A percentile compares a stretch with the other conserved stretches of the same genome.
These are phyloP conservation scores for Lyophyllum shimeji DNA, from an alignment of 768 basidiomycete genomes.

Conservation along the genomic window DNA sequence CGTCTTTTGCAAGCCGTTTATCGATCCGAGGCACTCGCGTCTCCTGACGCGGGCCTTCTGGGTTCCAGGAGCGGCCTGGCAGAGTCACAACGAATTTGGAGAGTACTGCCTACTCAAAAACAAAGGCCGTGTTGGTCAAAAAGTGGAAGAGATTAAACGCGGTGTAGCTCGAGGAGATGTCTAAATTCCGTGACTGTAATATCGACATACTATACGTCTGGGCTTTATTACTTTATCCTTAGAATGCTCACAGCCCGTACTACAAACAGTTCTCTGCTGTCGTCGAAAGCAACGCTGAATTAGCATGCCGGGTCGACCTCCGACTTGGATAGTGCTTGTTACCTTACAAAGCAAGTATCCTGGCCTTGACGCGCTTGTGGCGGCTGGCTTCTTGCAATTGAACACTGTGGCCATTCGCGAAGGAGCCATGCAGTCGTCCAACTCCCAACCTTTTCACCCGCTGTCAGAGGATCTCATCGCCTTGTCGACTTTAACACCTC, in stretches of 20 bases:
- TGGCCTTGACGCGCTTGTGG: too few relatives aligned
- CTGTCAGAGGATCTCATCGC: slow-evolving; percentile 26
- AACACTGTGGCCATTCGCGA: neutral
- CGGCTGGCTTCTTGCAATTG: neutral
- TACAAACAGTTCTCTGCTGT: too few relatives aligned
- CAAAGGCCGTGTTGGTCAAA: slow-evolving; percentile 35
- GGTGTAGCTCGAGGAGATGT: slow-evolving; percentile 14
- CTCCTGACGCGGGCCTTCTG: slow-evolving; percentile 76
- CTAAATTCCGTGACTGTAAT: neutral
- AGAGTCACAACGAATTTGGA: slow-evolving; percentile 72
- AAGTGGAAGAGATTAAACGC: slow-evolving; percentile 29
- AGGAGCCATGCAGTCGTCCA: neutral
- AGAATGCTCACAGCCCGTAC: neutral
- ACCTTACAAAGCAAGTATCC: too few relatives aligned
- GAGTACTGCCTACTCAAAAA: slow-evolving; percentile 90
- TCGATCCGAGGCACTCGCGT: slow-evolving; percentile 77
- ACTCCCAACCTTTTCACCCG: neutral
- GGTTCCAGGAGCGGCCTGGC: slow-evolving; percentile 73
- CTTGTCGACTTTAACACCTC: slow-evolving; percentile 37
- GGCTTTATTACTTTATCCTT: neutral
- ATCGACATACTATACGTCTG: neutral
- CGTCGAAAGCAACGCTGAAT: too few relatives aligned
- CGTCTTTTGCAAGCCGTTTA: slow-evolving; percentile 77
- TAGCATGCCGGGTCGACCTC: too few relatives aligned
- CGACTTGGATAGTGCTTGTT: too few relatives aligned